Conservation (phyloP, 352 stramenopile species). For the Pythium inflatum region DNA sequence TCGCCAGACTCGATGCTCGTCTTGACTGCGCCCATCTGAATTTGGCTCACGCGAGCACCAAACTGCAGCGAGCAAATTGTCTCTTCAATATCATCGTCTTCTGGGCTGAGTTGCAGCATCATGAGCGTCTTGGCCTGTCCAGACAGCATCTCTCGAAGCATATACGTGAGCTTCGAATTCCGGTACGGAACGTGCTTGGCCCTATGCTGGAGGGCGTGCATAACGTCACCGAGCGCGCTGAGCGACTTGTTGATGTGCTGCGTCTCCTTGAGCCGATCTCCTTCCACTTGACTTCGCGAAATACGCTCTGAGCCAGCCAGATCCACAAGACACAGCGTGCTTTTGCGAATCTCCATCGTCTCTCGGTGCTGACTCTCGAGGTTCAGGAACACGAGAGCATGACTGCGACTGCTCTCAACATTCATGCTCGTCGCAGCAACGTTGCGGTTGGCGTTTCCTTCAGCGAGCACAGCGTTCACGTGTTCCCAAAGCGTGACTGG, state of each 20-base stretch:
- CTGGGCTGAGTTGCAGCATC: slow-evolving; percentile 91
- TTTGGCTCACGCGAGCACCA: slow-evolving; percentile 87
- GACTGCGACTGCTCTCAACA: slow-evolving; percentile 83
- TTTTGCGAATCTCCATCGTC: slow-evolving; percentile 68
- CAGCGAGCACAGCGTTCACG: slow-evolving; percentile 66
- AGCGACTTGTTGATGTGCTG: slow-evolving; percentile 99
- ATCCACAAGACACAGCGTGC: slow-evolving; percentile 97
- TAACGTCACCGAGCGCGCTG: slow-evolving; percentile 96
- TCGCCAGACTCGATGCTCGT: slow-evolving; percentile 83
- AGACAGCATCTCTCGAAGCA: slow-evolving; percentile 92
- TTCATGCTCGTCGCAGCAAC: slow-evolving; percentile 88
- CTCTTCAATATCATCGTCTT: slow-evolving; percentile 80
- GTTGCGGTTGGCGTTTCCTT: slow-evolving; percentile 83
- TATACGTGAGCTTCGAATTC: slow-evolving; percentile 95
- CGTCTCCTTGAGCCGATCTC: slow-evolving; percentile 93
- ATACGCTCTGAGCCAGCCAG: slow-evolving; percentile 97
- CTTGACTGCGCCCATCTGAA: slow-evolving; percentile 84
- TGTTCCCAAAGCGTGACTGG: slow-evolving; percentile 65
- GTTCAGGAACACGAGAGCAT: slow-evolving; percentile 83
- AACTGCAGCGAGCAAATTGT: slow-evolving; percentile 91
- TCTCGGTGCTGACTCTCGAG: slow-evolving; percentile 74
- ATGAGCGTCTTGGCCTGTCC: slow-evolving; percentile 92
- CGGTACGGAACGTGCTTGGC: slow-evolving; percentile 94
- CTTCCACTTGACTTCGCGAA: slow-evolving; percentile 80
- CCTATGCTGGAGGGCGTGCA: slow-evolving; percentile 92